Conservation (phyloP, 345 rosid genomes). For the Syzygium aromaticum region DNA sequence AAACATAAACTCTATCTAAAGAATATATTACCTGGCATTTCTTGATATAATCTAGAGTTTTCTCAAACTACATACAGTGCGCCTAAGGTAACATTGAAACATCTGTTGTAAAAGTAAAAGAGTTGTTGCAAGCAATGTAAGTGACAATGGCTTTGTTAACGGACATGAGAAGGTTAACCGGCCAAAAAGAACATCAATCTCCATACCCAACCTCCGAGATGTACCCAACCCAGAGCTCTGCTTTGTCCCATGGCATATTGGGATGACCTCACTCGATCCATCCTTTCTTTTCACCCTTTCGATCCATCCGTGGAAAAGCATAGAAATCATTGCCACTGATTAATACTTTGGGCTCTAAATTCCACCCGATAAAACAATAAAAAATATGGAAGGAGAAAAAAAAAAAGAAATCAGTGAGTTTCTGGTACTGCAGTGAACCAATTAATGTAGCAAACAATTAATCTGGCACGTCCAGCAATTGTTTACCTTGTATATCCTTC, state of each 20-base stretch:
- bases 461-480: neutral
- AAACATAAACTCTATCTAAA: neutral
- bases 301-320: slow-evolving; percentile 80
- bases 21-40: neutral
- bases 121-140: neutral
- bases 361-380: neutral
- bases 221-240: slow-evolving; percentile 93
- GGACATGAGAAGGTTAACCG: neutral
- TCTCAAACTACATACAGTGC: neutral
- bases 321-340: slow-evolving; percentile 76
- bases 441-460: neutral
- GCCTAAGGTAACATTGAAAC: neutral
- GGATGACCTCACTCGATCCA: slow-evolving; percentile 93
- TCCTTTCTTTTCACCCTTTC: slow-evolving; percentile 62
- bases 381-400: neutral
- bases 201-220: slow-evolving; percentile 71
- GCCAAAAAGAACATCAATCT: neutral
- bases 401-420: neutral
- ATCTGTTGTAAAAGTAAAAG: neutral
- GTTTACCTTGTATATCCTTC: slow-evolving; percentile 44
- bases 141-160: neutral
- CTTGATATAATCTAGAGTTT: neutral
- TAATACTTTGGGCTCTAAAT: slow-evolving; percentile 65
- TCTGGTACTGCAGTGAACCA: neutral
- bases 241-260: slow-evolving; percentile 91